A percentile compares a stretch with the other conserved stretches of the same genome.
These are phyloP conservation scores for Rhodotorula diobovata DNA, from an alignment of 768 basidiomycete genomes.

Conservation along the genomic window DNA sequence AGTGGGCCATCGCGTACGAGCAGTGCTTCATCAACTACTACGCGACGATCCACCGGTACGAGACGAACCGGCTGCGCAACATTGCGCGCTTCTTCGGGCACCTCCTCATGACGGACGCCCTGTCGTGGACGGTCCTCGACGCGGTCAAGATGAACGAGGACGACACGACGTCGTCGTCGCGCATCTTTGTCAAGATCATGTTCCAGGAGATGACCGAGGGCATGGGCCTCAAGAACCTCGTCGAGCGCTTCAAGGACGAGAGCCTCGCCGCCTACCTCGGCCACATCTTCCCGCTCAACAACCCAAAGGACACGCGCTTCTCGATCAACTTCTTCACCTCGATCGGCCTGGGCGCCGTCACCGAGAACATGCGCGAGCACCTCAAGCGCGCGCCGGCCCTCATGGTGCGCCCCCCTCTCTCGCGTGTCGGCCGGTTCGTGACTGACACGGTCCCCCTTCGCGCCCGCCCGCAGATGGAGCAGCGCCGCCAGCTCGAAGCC, in stretches of 20 bases:
- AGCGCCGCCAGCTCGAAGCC: conserved; percentile 34
- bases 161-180: conserved; percentile 88
- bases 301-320: conserved; percentile 86
- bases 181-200: conserved; percentile 97
- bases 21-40: conserved; percentile 83
- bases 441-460: not conserved
- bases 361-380: conserved; percentile 95
- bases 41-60: conserved; percentile 94
- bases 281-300: conserved; percentile 91
- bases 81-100: conserved; percentile 97
- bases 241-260: conserved; percentile 82
- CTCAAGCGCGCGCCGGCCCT: conserved; percentile 90
- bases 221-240: conserved; percentile 81
- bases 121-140: conserved; percentile 82
- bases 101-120: conserved; percentile 73
- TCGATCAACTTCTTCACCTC: conserved; percentile 76
- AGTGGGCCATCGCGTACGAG: conserved; percentile 88
- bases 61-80: conserved; percentile 95
- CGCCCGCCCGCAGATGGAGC: conserved; percentile 28
- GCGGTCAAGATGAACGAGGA: conserved; percentile 92
- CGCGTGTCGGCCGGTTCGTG: not conserved
- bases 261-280: conserved; percentile 67
- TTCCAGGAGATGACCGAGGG: conserved; percentile 91
- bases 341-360: conserved; percentile 80
- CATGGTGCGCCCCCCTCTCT: conserved; percentile 55